Base-by-base conservation (phyloP, 331 rosid genomes). In the Dryas integrifolia region DNA sequence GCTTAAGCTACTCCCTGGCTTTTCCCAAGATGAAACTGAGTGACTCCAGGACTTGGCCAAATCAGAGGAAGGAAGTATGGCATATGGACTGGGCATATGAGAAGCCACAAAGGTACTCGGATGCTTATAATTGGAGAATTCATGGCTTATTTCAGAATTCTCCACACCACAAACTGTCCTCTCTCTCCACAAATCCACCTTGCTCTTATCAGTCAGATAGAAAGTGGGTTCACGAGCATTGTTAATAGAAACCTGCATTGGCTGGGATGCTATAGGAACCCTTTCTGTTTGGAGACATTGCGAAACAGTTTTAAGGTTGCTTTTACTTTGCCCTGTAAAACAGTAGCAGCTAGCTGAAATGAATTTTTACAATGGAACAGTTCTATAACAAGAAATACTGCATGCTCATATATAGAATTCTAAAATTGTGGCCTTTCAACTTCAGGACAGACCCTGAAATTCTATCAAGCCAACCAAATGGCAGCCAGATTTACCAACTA, bases 21-120 rank as follows among this genome's bases (percentile, higher is more conserved):
- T 85, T 80, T 86, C 92, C 94, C 87, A 89, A 66, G 96, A 86
- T 75, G 92, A 84, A 69, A 84, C 82, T 5, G 92, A 86, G 69
- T 82, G 90, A 75, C 90, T 79, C 96, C 87, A 88, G 58, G 97
- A 67, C 82, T 79, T 91, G 0, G 77, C 61, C 79, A 81, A 46
- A 48, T 88, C 87, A 56, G 78, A 72, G 40, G 91, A 77, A 69
- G 91, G 78, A 68, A 86, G 61, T 71, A 77, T 63, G 41, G 64
- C 78, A 73, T 58, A 71, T 59, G 79, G 78, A 73, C 81, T 72
- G 59, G 84, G 82, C 70, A 80, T 55, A 73, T 83, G 84, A 69
- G 88, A 76, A 57, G 88, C 74, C 72, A 70, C 40, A 74, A 79
- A 77, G 46, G 81, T 75, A 67, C 81, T 79, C 0, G 62, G 79